Evolutionary conservation across 2,329 filamentous ascomycete genomes (phyloP).

Genomic region (Colletotrichum scovillei): DNA sequence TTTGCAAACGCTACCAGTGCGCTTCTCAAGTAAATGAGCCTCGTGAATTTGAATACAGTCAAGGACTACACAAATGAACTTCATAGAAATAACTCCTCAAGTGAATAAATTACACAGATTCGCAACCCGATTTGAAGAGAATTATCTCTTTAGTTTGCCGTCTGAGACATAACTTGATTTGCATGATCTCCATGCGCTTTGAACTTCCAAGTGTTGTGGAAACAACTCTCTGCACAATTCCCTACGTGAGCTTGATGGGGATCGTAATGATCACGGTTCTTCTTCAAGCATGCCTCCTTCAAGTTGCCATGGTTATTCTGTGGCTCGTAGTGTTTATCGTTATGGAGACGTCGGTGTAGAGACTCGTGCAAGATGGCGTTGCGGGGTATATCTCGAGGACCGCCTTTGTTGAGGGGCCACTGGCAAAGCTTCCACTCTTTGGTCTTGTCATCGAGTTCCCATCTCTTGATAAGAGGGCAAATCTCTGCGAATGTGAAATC

Average conservation of each 20-base stretch:
- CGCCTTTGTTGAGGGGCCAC: slow-evolving; percentile 47
- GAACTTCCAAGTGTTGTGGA: not conserved
- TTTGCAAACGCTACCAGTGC: no score
- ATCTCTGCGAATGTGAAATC: not conserved
- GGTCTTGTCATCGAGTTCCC: slow-evolving; percentile 46
- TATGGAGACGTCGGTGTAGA: slow-evolving; percentile 45
- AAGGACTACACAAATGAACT: no score
- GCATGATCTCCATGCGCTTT: not conserved
- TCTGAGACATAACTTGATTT: not conserved
- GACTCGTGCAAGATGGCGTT: slow-evolving; percentile 52
- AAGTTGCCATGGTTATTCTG: slow-evolving; percentile 46
- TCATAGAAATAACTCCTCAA: not conserved
- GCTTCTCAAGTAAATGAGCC: no score
- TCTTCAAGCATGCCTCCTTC: not conserved
- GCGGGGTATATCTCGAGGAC: slow-evolving; percentile 50
- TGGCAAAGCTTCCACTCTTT: slow-evolving; percentile 43
- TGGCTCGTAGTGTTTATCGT: slow-evolving; percentile 43
- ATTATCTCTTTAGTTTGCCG: not conserved
- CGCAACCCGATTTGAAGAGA: accelerated
- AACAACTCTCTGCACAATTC: not conserved
- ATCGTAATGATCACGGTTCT: not conserved
- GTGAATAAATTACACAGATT: not conserved
- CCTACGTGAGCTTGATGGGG: not conserved
- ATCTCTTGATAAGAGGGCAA: slow-evolving; percentile 50
- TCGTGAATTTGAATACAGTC: no score